phyloP scores from a whole-genome alignment of 371 early-diverging fungal genomes.

The Rhizomucor pusillus region DNA sequence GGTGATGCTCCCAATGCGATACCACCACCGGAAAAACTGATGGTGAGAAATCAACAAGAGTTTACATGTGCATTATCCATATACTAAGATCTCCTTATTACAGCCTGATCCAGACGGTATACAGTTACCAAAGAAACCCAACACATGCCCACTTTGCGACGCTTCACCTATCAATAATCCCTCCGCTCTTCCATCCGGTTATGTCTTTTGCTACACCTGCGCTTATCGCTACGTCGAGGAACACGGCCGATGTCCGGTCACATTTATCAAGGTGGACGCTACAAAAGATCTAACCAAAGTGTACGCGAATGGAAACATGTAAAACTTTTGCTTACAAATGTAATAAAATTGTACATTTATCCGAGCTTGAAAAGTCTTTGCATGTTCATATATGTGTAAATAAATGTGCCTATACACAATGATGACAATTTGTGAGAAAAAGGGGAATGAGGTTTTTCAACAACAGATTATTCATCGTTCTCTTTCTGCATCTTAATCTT shows the following conservation, averaged over 20 bases:
- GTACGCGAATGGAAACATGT: constrained; percentile 48
- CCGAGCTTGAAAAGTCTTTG: no score
- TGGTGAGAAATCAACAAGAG: constrained; percentile 30
- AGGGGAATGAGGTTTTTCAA: no score
- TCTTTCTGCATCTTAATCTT: no score
- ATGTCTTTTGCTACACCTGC: constrained; percentile 85
- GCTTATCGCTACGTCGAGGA: constrained; percentile 67
- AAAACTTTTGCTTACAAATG: background rate
- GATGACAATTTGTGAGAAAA: no score
- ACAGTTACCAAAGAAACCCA: constrained; percentile 63
- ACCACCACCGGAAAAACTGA: constrained; percentile 65
- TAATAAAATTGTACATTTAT: background rate
- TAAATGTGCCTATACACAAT: no score
- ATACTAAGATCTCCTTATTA: background rate
- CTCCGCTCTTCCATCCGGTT: constrained; percentile 78
- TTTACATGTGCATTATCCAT: background rate
- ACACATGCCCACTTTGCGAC: constrained; percentile 81
- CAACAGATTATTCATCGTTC: no score
- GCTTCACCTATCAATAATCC: constrained; percentile 75
- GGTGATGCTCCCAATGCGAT: constrained; percentile 26
- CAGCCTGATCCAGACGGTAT: constrained; percentile 80
- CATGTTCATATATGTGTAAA: no score
- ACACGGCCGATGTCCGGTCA: constrained; percentile 70
- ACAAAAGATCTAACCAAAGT: constrained; percentile 56
- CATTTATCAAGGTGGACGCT: constrained; percentile 45